These are phyloP conservation scores for Mycena albidolilacea DNA, from an alignment of 768 basidiomycete species.

Conservation along the genomic window DNA sequence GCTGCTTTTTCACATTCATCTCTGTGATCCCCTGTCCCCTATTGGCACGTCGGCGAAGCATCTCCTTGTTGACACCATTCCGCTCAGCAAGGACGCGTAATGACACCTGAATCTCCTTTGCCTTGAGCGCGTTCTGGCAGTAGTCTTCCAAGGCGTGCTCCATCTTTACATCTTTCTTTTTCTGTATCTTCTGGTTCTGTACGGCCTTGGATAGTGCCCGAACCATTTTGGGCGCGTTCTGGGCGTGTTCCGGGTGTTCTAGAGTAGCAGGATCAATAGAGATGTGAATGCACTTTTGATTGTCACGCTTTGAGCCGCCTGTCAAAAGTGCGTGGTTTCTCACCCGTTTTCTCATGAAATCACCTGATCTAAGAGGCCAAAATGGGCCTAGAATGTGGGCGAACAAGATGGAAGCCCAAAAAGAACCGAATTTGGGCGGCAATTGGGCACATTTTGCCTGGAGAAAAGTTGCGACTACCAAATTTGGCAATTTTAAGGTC, in stretches of 20 bases:
- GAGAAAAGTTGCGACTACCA: background rate
- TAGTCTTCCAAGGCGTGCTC: background rate
- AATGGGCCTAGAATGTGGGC: background rate
- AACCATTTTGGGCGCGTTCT: conserved; percentile 19
- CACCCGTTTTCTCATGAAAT: background rate
- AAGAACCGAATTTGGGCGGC: background rate
- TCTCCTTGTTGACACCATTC: too few species aligned
- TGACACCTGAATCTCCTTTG: background rate
- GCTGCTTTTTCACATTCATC: too few species aligned
- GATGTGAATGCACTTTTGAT: background rate
- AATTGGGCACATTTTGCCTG: background rate
- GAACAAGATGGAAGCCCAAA: background rate
- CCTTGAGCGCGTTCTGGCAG: too few species aligned
- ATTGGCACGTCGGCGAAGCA: too few species aligned
- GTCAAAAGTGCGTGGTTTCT: background rate
- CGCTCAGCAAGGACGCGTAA: too few species aligned
- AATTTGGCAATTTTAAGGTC: background rate
- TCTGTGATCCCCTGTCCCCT: too few species aligned
- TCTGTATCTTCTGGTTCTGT: background rate
- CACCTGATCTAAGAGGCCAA: background rate
- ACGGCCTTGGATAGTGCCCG: conserved; percentile 10
- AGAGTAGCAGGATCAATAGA: background rate
- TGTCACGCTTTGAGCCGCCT: conserved; percentile 8
- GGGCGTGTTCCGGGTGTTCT: background rate
- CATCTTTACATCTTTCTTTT: background rate